A percentile compares a stretch with the other conserved stretches of the same genome.
Evolutionary conservation across 140 eudicot genomes (phyloP).

Genomic region (Bidens hawaiensis): DNA sequence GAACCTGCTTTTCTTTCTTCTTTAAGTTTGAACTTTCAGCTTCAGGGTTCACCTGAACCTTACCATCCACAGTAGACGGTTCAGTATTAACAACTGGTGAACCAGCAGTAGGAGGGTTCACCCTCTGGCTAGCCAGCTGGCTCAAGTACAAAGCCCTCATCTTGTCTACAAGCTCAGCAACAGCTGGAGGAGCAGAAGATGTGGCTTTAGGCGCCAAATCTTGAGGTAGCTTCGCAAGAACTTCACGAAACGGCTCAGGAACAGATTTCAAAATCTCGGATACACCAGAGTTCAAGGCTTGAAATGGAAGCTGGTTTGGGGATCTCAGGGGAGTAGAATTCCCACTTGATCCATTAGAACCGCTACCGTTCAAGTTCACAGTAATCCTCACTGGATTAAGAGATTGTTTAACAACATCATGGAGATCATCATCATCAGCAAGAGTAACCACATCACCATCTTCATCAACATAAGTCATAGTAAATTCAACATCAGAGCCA

Average conservation of each 20-base stretch:
- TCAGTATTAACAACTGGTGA: conserved; percentile 7
- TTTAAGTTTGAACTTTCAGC: conserved; percentile 17
- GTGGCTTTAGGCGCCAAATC: conserved; percentile 48
- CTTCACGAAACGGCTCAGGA: conserved; percentile 46
- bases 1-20: conserved; percentile 8
- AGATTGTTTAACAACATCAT: conserved; percentile 61
- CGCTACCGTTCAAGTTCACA: conserved; percentile 34
- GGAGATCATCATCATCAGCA: conserved; percentile 76
- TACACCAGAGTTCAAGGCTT: conserved; percentile 24
- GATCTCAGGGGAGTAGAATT: conserved; percentile 38
- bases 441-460: conserved; percentile 78
- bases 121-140: conserved; percentile 8
- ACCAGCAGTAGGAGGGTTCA: conserved; percentile 2
- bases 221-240: conserved; percentile 31
- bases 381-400: conserved; percentile 76
- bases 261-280: conserved; percentile 49
- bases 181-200: conserved; percentile 34
- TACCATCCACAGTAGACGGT: neutral
- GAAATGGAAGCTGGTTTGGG: conserved; percentile 17
- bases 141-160: conserved; percentile 33
- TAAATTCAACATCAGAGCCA: conserved; percentile 39
- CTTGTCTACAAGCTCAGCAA: conserved; percentile 53
- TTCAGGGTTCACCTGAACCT: conserved; percentile 5
- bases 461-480: conserved; percentile 71
- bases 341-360: conserved; percentile 30